phyloP scores from a whole-genome alignment of 202 grass and related monocot genomes.

The Schoenoplectus triqueter region DNA sequence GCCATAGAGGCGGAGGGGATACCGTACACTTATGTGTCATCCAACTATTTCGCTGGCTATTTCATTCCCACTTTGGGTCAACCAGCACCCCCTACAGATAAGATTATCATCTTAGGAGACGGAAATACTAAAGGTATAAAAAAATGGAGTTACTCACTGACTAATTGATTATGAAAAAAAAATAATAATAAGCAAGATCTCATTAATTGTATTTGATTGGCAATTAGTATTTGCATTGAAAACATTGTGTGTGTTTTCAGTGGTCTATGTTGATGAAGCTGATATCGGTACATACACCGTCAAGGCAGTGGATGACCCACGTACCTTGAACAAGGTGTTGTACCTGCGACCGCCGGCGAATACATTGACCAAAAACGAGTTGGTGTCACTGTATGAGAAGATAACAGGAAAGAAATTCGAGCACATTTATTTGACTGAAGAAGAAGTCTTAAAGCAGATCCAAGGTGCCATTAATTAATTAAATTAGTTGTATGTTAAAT shows the following conservation, averaged over 20 bases:
- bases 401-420: conserved; percentile 54
- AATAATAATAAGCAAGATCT: background rate
- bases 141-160: background rate
- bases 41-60: conserved; percentile 53
- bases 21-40: conserved; percentile 48
- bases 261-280: conserved; percentile 50
- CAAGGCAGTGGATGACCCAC: conserved; percentile 56
- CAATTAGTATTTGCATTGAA: background rate
- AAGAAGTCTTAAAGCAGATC: conserved; percentile 55
- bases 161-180: background rate
- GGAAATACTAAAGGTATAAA: conserved; percentile 46
- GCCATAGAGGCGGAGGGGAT: conserved; percentile 57
- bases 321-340: conserved; percentile 52
- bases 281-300: conserved; percentile 60
- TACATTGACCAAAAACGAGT: conserved; percentile 56
- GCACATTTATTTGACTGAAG: conserved; percentile 51
- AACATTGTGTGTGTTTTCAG: conserved; percentile 28
- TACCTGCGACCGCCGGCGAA: conserved; percentile 51
- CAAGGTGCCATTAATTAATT: conserved; percentile 42
- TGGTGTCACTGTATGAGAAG: conserved; percentile 61
- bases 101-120: conserved; percentile 52
- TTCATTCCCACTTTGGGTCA: conserved; percentile 51
- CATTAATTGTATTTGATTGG: background rate
- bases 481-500: background rate
- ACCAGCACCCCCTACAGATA: conserved; percentile 41